Base-by-base conservation (phyloP, 495 filamentous ascomycete species). In the Penicillium arizonense region DNA sequence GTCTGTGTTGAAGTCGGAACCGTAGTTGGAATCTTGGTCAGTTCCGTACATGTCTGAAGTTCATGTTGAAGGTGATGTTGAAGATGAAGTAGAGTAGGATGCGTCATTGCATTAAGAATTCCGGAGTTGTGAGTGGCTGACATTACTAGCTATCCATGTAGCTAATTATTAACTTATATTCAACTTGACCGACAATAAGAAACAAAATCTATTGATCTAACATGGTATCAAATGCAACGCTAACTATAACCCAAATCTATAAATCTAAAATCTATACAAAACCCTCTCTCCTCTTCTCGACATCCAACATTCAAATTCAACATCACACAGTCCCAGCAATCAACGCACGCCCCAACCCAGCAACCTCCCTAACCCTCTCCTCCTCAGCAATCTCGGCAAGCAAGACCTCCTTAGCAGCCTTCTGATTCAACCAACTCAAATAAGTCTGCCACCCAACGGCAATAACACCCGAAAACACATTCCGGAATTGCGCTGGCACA, bases 361-460 rank as follows among this genome's bases (percentile, higher is more conserved):
- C 32, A 18, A 47, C 10, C 9, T 33, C 47, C 21, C 44, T 39
- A 42, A 44, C 40, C 47, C 26, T 52, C 20, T 52, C 38, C 55
- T 61, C 59, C 10, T 63, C 57, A 50, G 49, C 56, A 21, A 63
- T 48, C 56, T 75, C 73, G 7, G 55, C 61, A 14, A 55, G 60
- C 50, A 62, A 62, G 43, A 79, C 80, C 63, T 83, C 75, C 36
- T 72, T 69, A 57, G 87, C 88, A 4, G 88, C 90, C 54, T 73
- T 78, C 67, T 86, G 81, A 56, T 96, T 96, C 65, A 97, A 70
- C 70, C 83, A 88, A 47, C 83, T 87, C 55, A 97, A 62, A 77
- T 97, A 97, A 3, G 87, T 89, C 72, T 96, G 92, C 91, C 91
- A 97, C 2, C 89, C 88, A 40, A 96, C 85, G 3, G 89, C 91